Evolutionary conservation across 495 filamentous ascomycete genomes (phyloP).

Genomic region (Letharia lupina): DNA sequence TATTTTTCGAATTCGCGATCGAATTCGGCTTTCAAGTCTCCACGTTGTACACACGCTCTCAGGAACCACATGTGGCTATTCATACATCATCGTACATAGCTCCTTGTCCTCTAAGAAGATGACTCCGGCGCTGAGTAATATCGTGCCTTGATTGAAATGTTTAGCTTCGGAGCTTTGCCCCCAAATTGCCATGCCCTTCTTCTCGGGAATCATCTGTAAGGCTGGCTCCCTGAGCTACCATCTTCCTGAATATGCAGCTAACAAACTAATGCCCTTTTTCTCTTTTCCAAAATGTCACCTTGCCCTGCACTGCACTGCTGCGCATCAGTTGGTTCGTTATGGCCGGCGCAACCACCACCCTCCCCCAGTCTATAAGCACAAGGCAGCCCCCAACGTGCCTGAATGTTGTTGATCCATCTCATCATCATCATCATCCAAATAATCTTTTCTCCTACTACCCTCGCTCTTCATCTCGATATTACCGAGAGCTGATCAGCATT

Average conservation of each 20-base stretch:
- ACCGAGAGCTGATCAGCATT: constrained; percentile 13
- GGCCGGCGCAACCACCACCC: constrained; percentile 8
- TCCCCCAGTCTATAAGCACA: constrained; percentile 14
- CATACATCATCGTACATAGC: neutral
- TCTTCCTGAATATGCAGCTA: constrained; percentile 8
- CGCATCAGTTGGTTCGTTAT: constrained; percentile 13
- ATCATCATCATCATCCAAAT: constrained; percentile 5
- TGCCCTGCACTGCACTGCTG: constrained; percentile 9
- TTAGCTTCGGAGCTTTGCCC: constrained; percentile 7
- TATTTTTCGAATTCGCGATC: neutral
- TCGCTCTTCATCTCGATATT: neutral
- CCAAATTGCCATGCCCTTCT: neutral
- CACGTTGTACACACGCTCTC: constrained; percentile 1
- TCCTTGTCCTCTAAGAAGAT: neutral
- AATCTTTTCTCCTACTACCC: constrained; percentile 5
- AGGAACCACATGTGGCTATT: neutral
- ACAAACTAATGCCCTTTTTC: neutral
- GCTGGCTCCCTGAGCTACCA: neutral
- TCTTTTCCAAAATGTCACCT: neutral
- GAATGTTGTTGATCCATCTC: constrained; percentile 15
- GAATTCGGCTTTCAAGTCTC: neutral
- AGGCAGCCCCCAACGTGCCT: constrained; percentile 15
- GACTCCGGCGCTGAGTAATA: neutral
- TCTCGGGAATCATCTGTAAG: constrained; percentile 5
- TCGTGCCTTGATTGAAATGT: neutral